Conservation (phyloP, 257 asterid genomes). For the Scutellaria baicalensis region DNA sequence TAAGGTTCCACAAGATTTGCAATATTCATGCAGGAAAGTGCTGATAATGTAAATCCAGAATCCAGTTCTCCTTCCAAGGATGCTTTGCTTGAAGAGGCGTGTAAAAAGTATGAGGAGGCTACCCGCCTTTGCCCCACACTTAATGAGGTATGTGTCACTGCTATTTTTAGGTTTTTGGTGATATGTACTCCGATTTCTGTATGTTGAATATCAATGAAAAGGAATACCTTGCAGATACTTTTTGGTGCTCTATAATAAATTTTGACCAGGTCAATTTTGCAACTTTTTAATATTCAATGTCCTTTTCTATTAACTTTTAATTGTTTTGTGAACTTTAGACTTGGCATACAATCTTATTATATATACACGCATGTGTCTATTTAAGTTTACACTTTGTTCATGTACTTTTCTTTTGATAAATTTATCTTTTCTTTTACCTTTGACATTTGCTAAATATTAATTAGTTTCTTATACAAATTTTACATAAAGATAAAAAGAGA, state of each 20-base stretch:
- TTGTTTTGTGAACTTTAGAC: neutral
- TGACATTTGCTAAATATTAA: neutral
- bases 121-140: conserved; percentile 94
- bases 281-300: neutral
- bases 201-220: conserved; percentile 9
- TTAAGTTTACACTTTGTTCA: neutral
- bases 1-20: conserved; percentile 7
- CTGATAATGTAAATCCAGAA: conserved; percentile 85
- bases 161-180: conserved; percentile 2
- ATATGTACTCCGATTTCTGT: conserved; percentile 7
- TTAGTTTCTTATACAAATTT: neutral
- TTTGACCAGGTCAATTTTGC: neutral
- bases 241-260: conserved; percentile 10
- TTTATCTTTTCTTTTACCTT: neutral
- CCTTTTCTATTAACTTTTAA: neutral
- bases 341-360: neutral
- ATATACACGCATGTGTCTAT: neutral
- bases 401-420: neutral
- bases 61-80: conserved; percentile 90
- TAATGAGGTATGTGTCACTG: conserved; percentile 64
- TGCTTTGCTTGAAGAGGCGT: conserved; percentile 94
- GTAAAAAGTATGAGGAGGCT: conserved; percentile 93
- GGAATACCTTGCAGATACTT: conserved; percentile 3
- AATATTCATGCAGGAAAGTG: conserved; percentile 83
- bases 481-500: neutral